Conservation (phyloP, 2,329 filamentous ascomycete genomes). For the Davidsoniella virescens region DNA sequence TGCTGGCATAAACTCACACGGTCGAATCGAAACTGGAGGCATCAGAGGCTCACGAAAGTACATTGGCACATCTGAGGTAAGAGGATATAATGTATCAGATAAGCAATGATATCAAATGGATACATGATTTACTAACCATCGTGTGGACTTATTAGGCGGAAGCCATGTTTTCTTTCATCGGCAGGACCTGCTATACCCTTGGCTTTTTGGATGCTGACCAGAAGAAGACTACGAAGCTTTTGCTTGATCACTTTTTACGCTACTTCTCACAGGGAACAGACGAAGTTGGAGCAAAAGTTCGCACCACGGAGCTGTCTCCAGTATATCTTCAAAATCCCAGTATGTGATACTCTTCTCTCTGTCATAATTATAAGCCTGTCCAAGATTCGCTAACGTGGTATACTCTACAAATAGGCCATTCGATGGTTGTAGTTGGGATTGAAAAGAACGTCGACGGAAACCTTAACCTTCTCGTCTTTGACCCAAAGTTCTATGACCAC, state of each 20-base stretch:
- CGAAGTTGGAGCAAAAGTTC: constrained; percentile 40
- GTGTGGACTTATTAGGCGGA: constrained; percentile 44
- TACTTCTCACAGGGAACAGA: constrained; percentile 53
- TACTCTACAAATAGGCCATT: constrained; percentile 46
- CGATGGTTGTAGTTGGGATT: constrained; percentile 74
- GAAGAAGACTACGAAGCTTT: constrained; percentile 3
- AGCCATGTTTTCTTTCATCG: constrained; percentile 55
- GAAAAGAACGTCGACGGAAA: constrained; percentile 51
- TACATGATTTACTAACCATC: neutral
- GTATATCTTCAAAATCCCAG: constrained; percentile 80
- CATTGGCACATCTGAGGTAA: constrained; percentile 80
- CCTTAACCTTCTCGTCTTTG: constrained; percentile 66
- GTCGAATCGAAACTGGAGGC: constrained; percentile 68
- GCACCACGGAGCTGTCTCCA: constrained; percentile 56
- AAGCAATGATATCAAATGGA: neutral
- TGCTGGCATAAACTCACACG: constrained; percentile 58
- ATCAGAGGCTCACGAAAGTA: constrained; percentile 84
- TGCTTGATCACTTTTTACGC: constrained; percentile 38
- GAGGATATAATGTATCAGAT: constrained; percentile 3
- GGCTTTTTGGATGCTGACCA: neutral
- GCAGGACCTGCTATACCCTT: constrained; percentile 39
- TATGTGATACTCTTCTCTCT: constrained; percentile 19
- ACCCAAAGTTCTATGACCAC: constrained; percentile 33
- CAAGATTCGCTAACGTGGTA: neutral
- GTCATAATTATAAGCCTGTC: neutral